phyloP scores from a whole-genome alignment of 2,329 filamentous ascomycete genomes.

The Sporothrix inflata region DNA sequence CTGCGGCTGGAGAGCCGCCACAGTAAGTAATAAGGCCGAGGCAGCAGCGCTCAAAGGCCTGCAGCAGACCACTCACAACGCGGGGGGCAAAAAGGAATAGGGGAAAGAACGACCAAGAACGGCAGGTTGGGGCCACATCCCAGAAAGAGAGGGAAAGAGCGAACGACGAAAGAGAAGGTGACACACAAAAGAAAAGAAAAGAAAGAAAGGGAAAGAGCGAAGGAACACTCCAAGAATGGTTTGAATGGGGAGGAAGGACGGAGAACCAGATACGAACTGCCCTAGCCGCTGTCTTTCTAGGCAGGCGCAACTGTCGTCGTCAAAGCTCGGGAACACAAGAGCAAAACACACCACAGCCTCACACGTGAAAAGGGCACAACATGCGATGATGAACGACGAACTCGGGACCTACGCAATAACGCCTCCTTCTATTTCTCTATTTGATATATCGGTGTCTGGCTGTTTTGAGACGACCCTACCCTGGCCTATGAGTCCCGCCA shows the following conservation, averaged over 20 bases:
- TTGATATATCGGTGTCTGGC: neutral
- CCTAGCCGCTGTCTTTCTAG: neutral
- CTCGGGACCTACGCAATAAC: neutral
- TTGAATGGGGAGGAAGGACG: neutral
- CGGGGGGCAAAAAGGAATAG: conserved; percentile 1
- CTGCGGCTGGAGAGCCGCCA: neutral
- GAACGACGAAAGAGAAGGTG: neutral
- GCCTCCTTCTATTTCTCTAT: neutral
- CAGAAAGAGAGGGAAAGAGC: neutral
- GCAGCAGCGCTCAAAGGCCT: neutral
- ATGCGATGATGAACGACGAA: neutral
- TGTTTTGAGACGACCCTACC: neutral
- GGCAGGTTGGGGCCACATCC: neutral
- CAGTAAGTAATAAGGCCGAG: neutral
- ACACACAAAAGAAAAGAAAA: neutral
- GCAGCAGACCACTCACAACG: neutral
- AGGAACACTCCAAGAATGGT: neutral
- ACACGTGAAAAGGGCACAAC: neutral
- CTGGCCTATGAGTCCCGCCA: neutral
- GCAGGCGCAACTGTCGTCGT: neutral
- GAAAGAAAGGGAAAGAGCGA: neutral
- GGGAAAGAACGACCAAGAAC: neutral
- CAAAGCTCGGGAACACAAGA: neutral
- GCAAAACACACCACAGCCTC: neutral
- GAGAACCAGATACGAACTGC: neutral